Evolutionary conservation across 169 alveolate species (phyloP).

Genomic region (Babesia caballi): DNA sequence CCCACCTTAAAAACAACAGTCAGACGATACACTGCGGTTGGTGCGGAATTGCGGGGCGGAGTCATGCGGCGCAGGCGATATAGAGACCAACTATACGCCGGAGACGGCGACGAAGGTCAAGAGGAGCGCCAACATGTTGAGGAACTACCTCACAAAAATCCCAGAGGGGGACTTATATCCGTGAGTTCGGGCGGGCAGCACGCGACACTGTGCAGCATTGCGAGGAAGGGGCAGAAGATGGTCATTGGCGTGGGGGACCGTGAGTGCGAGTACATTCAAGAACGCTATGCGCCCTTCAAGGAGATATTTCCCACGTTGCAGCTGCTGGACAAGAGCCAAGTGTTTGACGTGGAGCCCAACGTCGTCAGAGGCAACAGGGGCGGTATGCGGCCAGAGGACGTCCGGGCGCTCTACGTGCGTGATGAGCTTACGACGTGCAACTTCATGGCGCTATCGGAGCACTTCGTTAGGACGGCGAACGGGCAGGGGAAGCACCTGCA

Average conservation of each 20-base stretch:
- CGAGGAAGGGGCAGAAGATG: slow-evolving; percentile 80
- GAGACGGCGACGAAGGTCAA: slow-evolving; percentile 79
- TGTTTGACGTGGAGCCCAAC: slow-evolving; percentile 77
- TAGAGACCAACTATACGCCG: slow-evolving; percentile 81
- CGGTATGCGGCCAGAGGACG: slow-evolving; percentile 38
- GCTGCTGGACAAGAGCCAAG: slow-evolving; percentile 60
- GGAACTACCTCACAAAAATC: slow-evolving; percentile 78
- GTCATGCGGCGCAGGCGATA: slow-evolving; percentile 67
- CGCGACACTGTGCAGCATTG: slow-evolving; percentile 45
- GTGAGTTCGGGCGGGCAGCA: background rate
- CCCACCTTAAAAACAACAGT: slow-evolving; percentile 80
- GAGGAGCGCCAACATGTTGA: slow-evolving; percentile 80
- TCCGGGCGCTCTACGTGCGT: slow-evolving; percentile 73
- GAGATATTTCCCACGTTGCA: slow-evolving; percentile 67
- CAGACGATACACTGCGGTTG: slow-evolving; percentile 83
- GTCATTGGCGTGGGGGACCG: slow-evolving; percentile 83
- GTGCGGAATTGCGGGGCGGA: background rate
- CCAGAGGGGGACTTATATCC: slow-evolving; percentile 55
- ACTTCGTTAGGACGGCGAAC: slow-evolving; percentile 72
- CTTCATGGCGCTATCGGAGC: slow-evolving; percentile 67
- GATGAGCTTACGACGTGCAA: slow-evolving; percentile 80
- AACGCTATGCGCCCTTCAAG: slow-evolving; percentile 69
- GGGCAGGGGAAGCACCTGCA: slow-evolving; percentile 45
- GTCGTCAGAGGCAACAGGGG: slow-evolving; percentile 53
- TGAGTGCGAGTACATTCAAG: slow-evolving; percentile 77